Conservation (phyloP, 139 green algal species). For the Auxenochlorella protothecoides region DNA sequence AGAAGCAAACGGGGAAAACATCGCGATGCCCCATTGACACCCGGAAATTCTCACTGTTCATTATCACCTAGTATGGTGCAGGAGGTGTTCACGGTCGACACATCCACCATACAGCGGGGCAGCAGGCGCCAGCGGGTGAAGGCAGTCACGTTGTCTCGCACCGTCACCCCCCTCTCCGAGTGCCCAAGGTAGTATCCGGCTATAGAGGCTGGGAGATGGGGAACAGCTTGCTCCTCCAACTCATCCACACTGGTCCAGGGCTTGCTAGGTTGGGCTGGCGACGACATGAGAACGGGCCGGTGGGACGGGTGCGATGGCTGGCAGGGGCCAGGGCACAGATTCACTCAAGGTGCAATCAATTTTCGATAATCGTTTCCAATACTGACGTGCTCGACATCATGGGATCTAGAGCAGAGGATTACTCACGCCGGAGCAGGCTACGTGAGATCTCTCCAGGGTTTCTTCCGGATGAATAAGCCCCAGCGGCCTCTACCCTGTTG, state of each 20-base stretch:
- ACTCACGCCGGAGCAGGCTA: no score
- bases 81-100: slow-evolving; percentile 34
- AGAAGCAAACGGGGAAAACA: no score
- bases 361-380: no score
- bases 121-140: slow-evolving; percentile 44
- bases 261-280: neutral
- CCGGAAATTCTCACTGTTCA: neutral
- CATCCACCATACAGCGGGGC: slow-evolving; percentile 49
- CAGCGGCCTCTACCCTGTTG: no score
- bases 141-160: slow-evolving; percentile 33
- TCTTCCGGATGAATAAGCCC: no score
- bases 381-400: no score
- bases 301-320: no score
- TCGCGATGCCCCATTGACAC: no score
- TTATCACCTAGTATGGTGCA: slow-evolving; percentile 27
- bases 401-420: no score
- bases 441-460: no score
- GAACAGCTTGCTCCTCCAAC: slow-evolving; percentile 18
- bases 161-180: slow-evolving; percentile 28
- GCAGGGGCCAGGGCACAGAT: no score
- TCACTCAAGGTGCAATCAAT: no score
- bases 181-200: slow-evolving; percentile 43
- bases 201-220: slow-evolving; percentile 8
- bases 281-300: neutral
- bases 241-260: slow-evolving; percentile 16